Evolutionary conservation across 352 stramenopile species (phyloP).

Genomic region (Aphanomyces invadans): DNA sequence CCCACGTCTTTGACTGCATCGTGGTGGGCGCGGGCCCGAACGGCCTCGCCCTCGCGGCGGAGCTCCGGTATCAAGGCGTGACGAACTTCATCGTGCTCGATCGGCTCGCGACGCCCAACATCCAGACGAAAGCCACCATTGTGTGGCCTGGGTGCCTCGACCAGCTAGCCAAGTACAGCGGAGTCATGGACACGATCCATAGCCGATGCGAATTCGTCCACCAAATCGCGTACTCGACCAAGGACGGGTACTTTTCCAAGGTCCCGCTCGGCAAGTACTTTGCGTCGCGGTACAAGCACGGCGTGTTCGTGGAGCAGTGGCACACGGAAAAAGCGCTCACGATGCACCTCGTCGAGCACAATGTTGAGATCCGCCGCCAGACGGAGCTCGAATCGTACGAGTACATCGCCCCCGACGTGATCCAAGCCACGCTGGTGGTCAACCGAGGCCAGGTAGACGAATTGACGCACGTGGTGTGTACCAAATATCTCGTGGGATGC

Average conservation of each 20-base stretch:
- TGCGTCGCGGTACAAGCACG: neutral
- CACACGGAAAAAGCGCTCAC: neutral
- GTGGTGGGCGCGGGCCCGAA: slow-evolving; percentile 12
- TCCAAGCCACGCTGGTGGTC: neutral
- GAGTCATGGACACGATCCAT: neutral
- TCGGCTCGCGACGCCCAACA: neutral
- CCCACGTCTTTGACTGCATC: too few species aligned
- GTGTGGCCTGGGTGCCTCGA: slow-evolving; percentile 11
- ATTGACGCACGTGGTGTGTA: neutral
- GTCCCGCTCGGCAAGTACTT: neutral
- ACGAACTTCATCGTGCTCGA: slow-evolving; percentile 2
- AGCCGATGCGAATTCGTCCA: neutral
- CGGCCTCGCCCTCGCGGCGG: slow-evolving; percentile 2
- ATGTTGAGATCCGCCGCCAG: neutral
- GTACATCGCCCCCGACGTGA: neutral
- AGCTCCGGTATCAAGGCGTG: slow-evolving; percentile 7
- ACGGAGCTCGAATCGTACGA: slow-evolving; percentile 3
- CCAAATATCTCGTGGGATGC: slow-evolving; percentile 11
- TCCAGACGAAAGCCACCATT: slow-evolving; percentile 14
- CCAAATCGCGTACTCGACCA: neutral
- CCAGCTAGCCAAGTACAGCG: slow-evolving; percentile 4
- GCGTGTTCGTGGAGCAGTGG: slow-evolving; percentile 8
- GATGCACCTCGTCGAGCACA: neutral
- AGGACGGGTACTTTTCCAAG: neutral
- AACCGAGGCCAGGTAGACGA: neutral